Base-by-base conservation (phyloP, 23 red algal genomes). In the Gracilariopsis chorda region DNA sequence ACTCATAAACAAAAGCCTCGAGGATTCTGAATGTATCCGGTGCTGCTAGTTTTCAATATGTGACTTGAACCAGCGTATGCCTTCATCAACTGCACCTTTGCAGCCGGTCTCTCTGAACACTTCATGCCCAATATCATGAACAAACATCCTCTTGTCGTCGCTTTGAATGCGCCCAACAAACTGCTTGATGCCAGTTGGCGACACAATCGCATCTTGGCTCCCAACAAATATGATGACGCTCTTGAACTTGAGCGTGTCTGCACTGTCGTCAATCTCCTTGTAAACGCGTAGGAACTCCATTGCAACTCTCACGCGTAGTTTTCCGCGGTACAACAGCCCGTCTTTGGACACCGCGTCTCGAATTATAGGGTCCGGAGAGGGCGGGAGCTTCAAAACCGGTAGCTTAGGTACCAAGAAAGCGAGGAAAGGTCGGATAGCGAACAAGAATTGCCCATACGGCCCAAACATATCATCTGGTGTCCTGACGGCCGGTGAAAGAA, bases 391-490 rank as follows among this genome's bases (percentile, higher is more conserved):
- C 16, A 98, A 63, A 14, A 91, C 96, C 4, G 70, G 84, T 20
- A 87, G 36, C 72, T 81, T 84, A 13, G 96, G 96, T 19, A 92
- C 85, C 20, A 84, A 32, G 23, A 73, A 74, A 11, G 64, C 71
- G 17, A 94, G 37, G 30, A 95, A 0, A 43, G 88, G 80, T 4
- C 92, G 88, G 13, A 98, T 44, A 25, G 83, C 42, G 46, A 48
- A 82, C 5, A 98, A 75, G 65, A 98, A 80, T 21, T 82, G 92
- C 28, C 96, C 96, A 24, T 95, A 90, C 29, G 90, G 23, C 3
- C 96, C 96, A 69, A 98, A 98, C 96, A 95, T 92, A 73, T 98
- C 88, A 27, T 81, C 87, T 23, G 96, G 91, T 33, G 92, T 92
- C 24, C 55, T 75, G 4, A 95, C 86, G 13, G 96, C 96, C 1